These are phyloP conservation scores for Hyaloscypha variabilis DNA, from an alignment of 495 filamentous ascomycete genomes.

Conservation along the genomic window DNA sequence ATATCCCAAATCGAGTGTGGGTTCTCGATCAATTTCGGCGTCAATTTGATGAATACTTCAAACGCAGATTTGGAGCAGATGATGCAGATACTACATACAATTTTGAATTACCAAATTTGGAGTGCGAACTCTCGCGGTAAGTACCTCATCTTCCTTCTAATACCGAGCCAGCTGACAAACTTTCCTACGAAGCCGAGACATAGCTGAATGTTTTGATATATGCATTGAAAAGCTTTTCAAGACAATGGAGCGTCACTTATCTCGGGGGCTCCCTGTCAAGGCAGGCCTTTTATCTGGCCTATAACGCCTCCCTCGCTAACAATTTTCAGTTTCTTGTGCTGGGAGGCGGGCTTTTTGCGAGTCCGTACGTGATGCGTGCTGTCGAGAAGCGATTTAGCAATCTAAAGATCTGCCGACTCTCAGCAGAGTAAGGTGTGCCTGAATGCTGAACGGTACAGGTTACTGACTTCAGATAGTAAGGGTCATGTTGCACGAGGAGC, in stretches of 20 bases:
- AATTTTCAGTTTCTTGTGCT: conserved; percentile 9
- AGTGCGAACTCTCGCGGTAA: neutral
- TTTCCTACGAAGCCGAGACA: neutral
- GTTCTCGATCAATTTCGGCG: conserved; percentile 8
- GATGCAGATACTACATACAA: neutral
- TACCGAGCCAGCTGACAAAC: neutral
- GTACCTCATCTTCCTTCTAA: neutral
- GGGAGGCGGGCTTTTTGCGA: conserved; percentile 4
- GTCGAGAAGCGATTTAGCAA: neutral
- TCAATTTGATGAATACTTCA: conserved; percentile 7
- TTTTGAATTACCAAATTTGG: neutral
- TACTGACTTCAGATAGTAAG: conserved; percentile 7
- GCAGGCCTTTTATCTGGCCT: neutral
- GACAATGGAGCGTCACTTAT: neutral
- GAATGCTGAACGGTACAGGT: neutral
- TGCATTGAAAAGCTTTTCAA: conserved; percentile 1
- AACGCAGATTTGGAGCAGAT: conserved; percentile 7
- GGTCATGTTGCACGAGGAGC: conserved; percentile 8
- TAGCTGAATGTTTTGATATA: conserved; percentile 9
- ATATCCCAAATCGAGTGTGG: conserved; percentile 7
- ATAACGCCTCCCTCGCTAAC: neutral
- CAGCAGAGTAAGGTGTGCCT: neutral
- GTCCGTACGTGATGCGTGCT: neutral
- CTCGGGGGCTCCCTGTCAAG: neutral
- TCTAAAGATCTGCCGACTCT: neutral